Evolutionary conservation across 345 rosid genomes (phyloP).

Genomic region (Gossypium raimondii): DNA sequence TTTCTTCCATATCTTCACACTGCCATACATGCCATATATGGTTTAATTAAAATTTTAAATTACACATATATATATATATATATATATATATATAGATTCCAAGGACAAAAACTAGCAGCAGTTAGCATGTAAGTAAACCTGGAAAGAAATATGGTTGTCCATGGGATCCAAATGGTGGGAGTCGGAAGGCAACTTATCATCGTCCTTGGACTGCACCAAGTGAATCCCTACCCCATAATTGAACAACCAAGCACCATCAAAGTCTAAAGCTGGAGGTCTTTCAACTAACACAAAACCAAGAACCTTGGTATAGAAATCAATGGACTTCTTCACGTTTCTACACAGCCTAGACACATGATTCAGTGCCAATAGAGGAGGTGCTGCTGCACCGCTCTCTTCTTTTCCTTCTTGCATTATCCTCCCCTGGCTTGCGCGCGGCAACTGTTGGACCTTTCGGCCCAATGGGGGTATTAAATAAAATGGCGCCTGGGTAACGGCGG

Average conservation of each 20-base stretch:
- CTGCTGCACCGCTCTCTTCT: not conserved
- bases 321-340: conserved; percentile 46
- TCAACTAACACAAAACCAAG: conserved; percentile 57
- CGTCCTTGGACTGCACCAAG: conserved; percentile 46
- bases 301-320: conserved; percentile 54
- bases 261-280: conserved; percentile 47
- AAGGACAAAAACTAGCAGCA: too few relatives aligned
- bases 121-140: conserved; percentile 20
- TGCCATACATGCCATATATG: conserved; percentile 2
- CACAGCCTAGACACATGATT: conserved; percentile 71
- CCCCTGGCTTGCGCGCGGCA: too few relatives aligned
- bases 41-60: too few relatives aligned
- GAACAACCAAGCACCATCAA: conserved; percentile 66
- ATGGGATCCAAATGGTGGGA: conserved; percentile 43
- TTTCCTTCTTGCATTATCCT: not conserved
- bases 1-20: conserved; percentile 52
- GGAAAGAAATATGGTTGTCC: conserved; percentile 76
- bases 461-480: not conserved
- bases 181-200: conserved; percentile 36
- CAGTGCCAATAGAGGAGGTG: conserved; percentile 50
- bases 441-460: not conserved
- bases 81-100: too few relatives aligned
- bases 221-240: conserved; percentile 76
- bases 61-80: too few relatives aligned
- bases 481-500: not conserved